Evolutionary conservation across 129 eudicot genomes (phyloP), one percentile per base, ranked within the genome.

Genomic region (Artemisia annua): DNA sequence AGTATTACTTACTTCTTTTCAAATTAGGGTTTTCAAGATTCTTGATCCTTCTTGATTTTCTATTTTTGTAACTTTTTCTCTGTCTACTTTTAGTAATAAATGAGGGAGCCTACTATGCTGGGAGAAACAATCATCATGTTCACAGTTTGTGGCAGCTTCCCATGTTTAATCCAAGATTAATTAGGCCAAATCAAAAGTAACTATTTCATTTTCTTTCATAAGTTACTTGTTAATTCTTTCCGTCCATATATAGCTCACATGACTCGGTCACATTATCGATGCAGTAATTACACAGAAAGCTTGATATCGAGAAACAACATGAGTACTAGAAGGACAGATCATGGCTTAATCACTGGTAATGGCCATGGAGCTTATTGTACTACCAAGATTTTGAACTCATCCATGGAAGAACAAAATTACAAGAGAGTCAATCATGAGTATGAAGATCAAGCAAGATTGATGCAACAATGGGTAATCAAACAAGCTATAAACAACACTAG

Each of bases 121-220:
- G 66, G 43, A 72, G 72, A 56, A 67, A 64, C 77, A 63, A 64
- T 63, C 76, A 70, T 24, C 68, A 56, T 46, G 56, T 50, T 71
- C 78, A 68, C 63, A 84, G 35, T 64, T 35, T 80, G 5, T 75
- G 80, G 79, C 85, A 80, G 48, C 82, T 79, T 67, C 76, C 84
- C 43, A 79, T 76, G 84, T 55, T 76, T 49, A 67, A 72, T 83
- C 77, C 74, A 80, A 79, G 75, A 78, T 66, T 51, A 66, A 43
- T 58, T 15, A 75, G 69, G 20, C 83, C 79, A 52, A 64, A 76
- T 73, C 70, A 48, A 54, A 84, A 80, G 85, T 83, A 71, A 54
- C 35, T 24, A 43, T 30, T n/a, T 39, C 60, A 11, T 18, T 13
- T 24, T 20, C 59, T 71, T 71, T 26, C 65, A 30, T 18, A 15